Percentiles rank a stretch among this genome's conserved stretches.
Evolutionary conservation across 345 rosid genomes (phyloP).

Genomic region (Reutealis trisperma): DNA sequence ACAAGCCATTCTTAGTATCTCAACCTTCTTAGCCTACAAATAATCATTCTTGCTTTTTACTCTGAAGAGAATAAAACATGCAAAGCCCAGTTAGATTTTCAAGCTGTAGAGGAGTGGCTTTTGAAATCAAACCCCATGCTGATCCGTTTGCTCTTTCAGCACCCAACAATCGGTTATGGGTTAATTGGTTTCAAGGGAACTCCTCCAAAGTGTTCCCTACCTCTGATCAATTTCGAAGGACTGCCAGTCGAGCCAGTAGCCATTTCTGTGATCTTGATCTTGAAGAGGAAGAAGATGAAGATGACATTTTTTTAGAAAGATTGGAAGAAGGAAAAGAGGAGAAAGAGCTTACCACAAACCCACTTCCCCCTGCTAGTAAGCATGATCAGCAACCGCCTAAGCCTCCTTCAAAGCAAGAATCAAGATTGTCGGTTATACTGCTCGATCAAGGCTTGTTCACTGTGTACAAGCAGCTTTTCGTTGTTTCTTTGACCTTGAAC

Average conservation of each 20-base stretch:
- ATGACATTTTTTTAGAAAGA: not conserved
- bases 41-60: not conserved
- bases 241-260: not conserved
- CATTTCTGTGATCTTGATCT: not conserved
- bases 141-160: slow-evolving; percentile 43
- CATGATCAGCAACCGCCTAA: slow-evolving; percentile 38
- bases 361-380: slow-evolving; percentile 30
- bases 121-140: slow-evolving; percentile 59
- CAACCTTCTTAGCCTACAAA: not conserved
- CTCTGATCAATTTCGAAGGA: not conserved
- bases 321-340: slow-evolving; percentile 1
- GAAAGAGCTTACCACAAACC: slow-evolving; percentile 2
- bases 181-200: too few relatives aligned
- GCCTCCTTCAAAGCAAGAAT: slow-evolving; percentile 40
- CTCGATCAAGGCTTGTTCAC: slow-evolving; percentile 84
- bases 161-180: not conserved
- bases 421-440: slow-evolving; percentile 66
- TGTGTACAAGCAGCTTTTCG: slow-evolving; percentile 73
- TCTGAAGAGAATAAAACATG: slow-evolving; percentile 21
- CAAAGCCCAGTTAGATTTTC: slow-evolving; percentile 54
- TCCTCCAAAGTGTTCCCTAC: not conserved
- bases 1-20: not conserved
- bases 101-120: slow-evolving; percentile 71
- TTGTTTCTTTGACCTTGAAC: slow-evolving; percentile 48
- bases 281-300: slow-evolving; percentile 41